Conservation (phyloP, 2,329 filamentous ascomycete genomes). For the Diaporthe ilicicola region DNA sequence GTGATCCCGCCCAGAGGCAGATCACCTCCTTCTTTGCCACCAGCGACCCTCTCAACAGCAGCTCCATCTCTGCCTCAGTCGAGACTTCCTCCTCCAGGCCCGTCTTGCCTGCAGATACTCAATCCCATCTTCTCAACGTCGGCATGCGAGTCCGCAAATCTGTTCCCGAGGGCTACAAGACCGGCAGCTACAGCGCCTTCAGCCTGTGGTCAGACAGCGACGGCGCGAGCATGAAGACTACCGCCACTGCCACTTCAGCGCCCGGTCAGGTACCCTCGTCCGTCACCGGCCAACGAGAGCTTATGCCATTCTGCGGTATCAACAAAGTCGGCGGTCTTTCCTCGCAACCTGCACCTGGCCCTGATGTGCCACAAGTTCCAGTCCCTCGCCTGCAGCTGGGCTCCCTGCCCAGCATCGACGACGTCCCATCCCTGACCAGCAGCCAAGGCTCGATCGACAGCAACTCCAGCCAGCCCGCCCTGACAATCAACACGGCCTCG, state of each 20-base stretch:
- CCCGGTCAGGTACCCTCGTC: constrained; percentile 37
- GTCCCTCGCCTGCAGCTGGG: constrained; percentile 37
- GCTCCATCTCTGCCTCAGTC: constrained; percentile 37
- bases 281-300: constrained; percentile 60
- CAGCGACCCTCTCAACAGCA: constrained; percentile 29
- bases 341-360: constrained; percentile 54
- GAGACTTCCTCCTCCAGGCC: constrained; percentile 45
- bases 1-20: constrained; percentile 66
- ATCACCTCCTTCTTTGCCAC: constrained; percentile 70
- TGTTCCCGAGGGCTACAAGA: constrained; percentile 94
- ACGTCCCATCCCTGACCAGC: constrained; percentile 59
- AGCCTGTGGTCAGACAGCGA: constrained; percentile 57
- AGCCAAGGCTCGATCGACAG: constrained; percentile 63
- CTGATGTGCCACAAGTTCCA: constrained; percentile 16
- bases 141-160: constrained; percentile 96
- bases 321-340: constrained; percentile 77
- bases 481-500: constrained; percentile 31
- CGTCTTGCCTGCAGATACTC: constrained; percentile 69
- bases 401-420: constrained; percentile 46
- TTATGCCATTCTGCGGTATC: constrained; percentile 83
- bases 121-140: constrained; percentile 86
- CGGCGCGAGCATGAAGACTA: constrained; percentile 34
- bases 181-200: constrained; percentile 62
- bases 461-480: constrained; percentile 33
- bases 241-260: constrained; percentile 21